Evolutionary conservation across 2,329 filamentous ascomycete species (phyloP).

Genomic region (Nothomitra cinnamomea): DNA sequence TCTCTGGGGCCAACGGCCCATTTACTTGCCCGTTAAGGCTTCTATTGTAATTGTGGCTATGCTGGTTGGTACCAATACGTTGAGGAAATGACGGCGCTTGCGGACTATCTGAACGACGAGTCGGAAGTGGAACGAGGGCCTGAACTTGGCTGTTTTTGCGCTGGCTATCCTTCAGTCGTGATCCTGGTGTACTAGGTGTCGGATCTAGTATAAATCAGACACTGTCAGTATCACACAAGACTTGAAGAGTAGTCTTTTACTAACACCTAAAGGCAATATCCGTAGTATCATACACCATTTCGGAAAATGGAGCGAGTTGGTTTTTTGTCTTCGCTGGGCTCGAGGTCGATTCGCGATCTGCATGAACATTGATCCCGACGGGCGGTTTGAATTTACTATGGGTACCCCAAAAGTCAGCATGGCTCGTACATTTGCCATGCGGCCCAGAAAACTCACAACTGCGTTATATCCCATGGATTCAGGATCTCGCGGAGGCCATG

Average conservation of each 20-base stretch:
- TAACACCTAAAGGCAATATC: slow-evolving; percentile 27
- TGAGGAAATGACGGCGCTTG: not conserved
- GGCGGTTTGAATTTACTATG: slow-evolving; percentile 2
- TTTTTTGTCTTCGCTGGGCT: not conserved
- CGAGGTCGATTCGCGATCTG: not conserved
- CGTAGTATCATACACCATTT: slow-evolving; percentile 28
- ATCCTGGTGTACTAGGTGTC: slow-evolving; percentile 13
- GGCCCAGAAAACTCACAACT: not conserved
- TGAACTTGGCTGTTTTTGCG: slow-evolving; percentile 10
- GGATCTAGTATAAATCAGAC: slow-evolving; percentile 17
- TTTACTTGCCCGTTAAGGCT: not conserved
- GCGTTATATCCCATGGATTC: not conserved
- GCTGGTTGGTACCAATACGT: not conserved
- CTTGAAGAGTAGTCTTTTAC: slow-evolving; percentile 7
- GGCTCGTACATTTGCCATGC: not conserved
- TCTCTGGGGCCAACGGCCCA: not conserved
- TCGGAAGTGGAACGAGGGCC: not conserved
- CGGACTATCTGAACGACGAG: not conserved
- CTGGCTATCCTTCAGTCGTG: slow-evolving; percentile 13
- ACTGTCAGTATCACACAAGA: not conserved
- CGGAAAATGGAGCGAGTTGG: slow-evolving; percentile 33
- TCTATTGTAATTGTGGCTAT: not conserved
- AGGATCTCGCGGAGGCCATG: not conserved
- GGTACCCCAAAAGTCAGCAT: not conserved
- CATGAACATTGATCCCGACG: not conserved